A percentile compares a stretch with the other conserved stretches of the same genome.
These are phyloP conservation scores for Penicillium oxalicum DNA, from an alignment of 2,329 filamentous ascomycete species.

Conservation along the genomic window DNA sequence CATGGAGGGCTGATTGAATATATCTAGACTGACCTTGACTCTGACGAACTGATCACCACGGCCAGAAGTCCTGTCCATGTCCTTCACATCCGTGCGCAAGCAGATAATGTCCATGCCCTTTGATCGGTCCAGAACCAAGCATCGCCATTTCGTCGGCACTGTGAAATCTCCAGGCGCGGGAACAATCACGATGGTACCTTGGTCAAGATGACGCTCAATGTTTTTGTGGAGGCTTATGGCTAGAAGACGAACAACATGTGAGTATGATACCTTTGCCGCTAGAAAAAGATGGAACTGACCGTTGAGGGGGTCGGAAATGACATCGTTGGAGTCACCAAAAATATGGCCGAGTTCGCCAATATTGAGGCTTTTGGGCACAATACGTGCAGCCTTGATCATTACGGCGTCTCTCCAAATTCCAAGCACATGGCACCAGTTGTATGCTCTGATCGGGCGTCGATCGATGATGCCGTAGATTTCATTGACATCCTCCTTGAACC, in stretches of 20 bases:
- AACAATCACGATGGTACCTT: constrained; percentile 13
- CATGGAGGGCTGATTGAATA: no score
- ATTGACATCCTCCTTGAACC: background rate
- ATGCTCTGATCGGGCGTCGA: no score
- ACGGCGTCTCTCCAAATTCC: background rate
- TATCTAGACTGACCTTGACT: constrained; percentile 6
- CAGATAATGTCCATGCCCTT: constrained; percentile 2
- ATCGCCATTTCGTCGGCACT: constrained; percentile 8
- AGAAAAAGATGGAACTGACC: no score
- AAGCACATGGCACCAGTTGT: background rate
- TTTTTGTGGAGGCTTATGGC: background rate
- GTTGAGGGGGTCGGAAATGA: no score
- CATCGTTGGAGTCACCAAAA: background rate
- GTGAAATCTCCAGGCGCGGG: constrained; percentile 9
- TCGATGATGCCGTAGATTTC: background rate
- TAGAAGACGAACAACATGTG: no score
- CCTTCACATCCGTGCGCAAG: background rate
- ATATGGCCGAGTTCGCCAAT: background rate
- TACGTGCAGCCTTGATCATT: background rate
- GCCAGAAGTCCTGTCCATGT: background rate
- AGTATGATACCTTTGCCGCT: no score
- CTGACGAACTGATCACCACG: background rate
- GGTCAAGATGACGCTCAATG: constrained; percentile 9
- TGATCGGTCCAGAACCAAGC: constrained; percentile 10
- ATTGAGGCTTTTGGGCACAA: background rate